Evolutionary conservation across 345 rosid species (phyloP).

Genomic region (Populus ilicifolia): DNA sequence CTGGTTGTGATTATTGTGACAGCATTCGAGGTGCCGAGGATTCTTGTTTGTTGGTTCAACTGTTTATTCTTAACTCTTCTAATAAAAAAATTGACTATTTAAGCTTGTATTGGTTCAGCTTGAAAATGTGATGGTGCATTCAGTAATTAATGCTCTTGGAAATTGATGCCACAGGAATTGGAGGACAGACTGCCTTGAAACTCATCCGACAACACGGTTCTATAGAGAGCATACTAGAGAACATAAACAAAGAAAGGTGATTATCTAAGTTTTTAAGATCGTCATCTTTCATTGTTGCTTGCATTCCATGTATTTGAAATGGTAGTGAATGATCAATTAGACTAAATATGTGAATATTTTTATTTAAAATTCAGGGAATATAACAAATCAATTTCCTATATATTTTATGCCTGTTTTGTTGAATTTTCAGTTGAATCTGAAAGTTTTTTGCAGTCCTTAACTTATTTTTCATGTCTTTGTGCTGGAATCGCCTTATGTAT

Average conservation of each 20-base stretch:
- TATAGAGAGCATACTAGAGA: conserved; percentile 74
- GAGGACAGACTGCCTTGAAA: conserved; percentile 87
- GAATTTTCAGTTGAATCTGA: not conserved
- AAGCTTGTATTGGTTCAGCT: conserved; percentile 4
- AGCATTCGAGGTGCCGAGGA: conserved; percentile 65
- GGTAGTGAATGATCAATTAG: not conserved
- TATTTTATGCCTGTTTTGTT: not conserved
- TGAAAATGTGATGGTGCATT: not conserved
- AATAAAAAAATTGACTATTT: not conserved
- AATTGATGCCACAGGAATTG: conserved; percentile 58
- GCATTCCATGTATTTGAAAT: not conserved
- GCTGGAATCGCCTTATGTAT: not conserved
- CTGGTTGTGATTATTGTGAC: conserved; percentile 97
- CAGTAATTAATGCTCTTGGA: not conserved
- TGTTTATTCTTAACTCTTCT: not conserved
- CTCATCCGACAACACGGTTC: conserved; percentile 90
- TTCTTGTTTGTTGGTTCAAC: not conserved
- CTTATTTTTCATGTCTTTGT: not conserved
- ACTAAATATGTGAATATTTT: not conserved
- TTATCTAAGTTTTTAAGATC: not conserved
- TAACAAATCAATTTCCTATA: not conserved
- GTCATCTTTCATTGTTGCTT: not conserved
- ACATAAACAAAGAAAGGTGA: conserved; percentile 82
- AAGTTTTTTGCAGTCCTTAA: not conserved
- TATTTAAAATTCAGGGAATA: not conserved